phyloP scores from a whole-genome alignment of 352 stramenopile species.

The Phytophthora foliorum region DNA sequence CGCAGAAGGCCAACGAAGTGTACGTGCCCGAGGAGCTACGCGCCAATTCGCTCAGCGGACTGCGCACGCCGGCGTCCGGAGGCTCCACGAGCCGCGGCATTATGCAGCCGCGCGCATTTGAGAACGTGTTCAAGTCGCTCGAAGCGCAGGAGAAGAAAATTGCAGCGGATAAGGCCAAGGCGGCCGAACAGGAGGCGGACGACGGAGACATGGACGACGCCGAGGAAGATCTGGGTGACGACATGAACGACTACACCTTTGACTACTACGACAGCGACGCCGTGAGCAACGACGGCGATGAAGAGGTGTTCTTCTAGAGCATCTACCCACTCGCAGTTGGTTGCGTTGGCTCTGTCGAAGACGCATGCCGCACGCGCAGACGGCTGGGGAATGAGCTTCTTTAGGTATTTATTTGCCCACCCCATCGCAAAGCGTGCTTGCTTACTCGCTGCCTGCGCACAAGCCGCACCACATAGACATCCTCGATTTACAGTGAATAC shows the following conservation, averaged over 20 bases:
- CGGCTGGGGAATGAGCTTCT: slow-evolving; percentile 33
- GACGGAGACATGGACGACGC: slow-evolving; percentile 69
- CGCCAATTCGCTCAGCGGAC: slow-evolving; percentile 63
- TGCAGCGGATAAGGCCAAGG: slow-evolving; percentile 58
- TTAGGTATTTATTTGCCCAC: slow-evolving; percentile 49
- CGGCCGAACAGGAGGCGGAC: slow-evolving; percentile 49
- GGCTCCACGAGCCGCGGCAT: slow-evolving; percentile 43
- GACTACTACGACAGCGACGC: slow-evolving; percentile 85
- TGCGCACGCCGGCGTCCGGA: slow-evolving; percentile 26
- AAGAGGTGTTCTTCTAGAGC: slow-evolving; percentile 81
- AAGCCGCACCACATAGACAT: slow-evolving; percentile 32
- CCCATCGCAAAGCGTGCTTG: slow-evolving; percentile 34
- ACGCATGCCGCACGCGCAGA: slow-evolving; percentile 31
- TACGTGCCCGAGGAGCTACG: slow-evolving; percentile 74
- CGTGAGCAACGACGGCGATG: slow-evolving; percentile 72
- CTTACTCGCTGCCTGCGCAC: slow-evolving; percentile 12
- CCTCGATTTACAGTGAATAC: slow-evolving; percentile 20
- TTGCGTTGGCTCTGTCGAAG: slow-evolving; percentile 14
- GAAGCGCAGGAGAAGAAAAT: slow-evolving; percentile 74
- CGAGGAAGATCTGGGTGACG: slow-evolving; percentile 76
- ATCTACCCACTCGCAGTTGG: neutral
- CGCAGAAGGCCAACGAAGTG: slow-evolving; percentile 60
- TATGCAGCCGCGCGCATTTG: slow-evolving; percentile 76
- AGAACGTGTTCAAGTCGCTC: slow-evolving; percentile 75
- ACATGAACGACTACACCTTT: slow-evolving; percentile 87